Conservation (phyloP, 371 early-diverging fungal species). For the Haplosporangium sp. region DNA sequence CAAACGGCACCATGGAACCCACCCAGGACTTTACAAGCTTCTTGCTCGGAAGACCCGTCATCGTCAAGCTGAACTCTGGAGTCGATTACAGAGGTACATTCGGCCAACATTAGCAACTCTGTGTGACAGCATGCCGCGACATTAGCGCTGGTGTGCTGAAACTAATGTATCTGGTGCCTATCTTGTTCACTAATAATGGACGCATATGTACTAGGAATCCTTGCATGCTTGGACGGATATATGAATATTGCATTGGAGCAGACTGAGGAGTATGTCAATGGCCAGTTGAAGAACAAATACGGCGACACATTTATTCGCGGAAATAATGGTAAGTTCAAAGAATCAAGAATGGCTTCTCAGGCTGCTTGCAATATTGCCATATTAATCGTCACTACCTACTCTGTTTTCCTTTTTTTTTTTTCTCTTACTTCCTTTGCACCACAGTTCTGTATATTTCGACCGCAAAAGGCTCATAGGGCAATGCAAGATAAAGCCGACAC, state of each 20-base stretch:
- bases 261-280: constrained; percentile 95
- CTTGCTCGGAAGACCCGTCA: constrained; percentile 83
- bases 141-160: no score
- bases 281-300: constrained; percentile 89
- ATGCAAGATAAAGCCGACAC: no score
- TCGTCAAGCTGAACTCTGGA: constrained; percentile 94
- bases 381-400: not conserved
- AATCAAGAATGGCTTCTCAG: not conserved
- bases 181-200: not conserved
- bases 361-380: not conserved
- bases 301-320: constrained; percentile 98
- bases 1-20: constrained; percentile 35
- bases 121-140: not conserved
- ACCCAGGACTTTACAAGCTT: constrained; percentile 54
- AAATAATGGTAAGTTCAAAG: constrained; percentile 84
- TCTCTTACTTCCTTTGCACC: no score
- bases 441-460: no score
- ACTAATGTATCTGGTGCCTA: not conserved
- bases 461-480: no score
- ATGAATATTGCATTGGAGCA: constrained; percentile 98
- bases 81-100: constrained; percentile 89
- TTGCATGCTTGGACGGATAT: constrained; percentile 98
- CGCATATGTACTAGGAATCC: constrained; percentile 67
- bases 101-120: not conserved
- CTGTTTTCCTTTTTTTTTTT: not conserved